Conservation (phyloP, 2,329 filamentous ascomycete genomes). For the Westerdykella ornata region DNA sequence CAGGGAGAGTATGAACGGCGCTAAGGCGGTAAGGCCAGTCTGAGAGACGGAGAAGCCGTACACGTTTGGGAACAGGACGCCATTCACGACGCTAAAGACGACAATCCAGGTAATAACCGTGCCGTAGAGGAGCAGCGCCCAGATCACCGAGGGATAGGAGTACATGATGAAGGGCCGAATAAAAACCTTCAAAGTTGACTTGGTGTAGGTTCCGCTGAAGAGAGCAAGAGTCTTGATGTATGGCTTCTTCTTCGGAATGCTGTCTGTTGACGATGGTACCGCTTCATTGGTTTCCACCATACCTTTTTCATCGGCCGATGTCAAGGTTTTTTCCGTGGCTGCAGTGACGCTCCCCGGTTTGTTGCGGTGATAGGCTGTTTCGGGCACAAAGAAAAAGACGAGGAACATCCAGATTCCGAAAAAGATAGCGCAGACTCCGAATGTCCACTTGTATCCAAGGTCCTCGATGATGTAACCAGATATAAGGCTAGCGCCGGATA, state of each 20-base stretch:
- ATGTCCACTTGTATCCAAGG: conserved; percentile 39
- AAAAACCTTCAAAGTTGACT: conserved; percentile 30
- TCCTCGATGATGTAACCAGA: conserved; percentile 38
- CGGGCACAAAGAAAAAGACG: conserved; percentile 27
- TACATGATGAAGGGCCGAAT: conserved; percentile 33
- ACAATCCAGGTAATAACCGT: conserved; percentile 23
- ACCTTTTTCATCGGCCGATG: conserved; percentile 5
- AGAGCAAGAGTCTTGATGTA: conserved; percentile 22
- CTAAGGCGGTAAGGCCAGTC: conserved; percentile 48
- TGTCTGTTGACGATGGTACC: not conserved
- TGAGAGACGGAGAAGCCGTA: conserved; percentile 46
- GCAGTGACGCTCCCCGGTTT: conserved; percentile 4
- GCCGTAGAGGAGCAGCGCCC: conserved; percentile 41
- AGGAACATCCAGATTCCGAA: conserved; percentile 27
- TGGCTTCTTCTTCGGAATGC: conserved; percentile 14
- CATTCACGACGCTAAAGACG: conserved; percentile 8
- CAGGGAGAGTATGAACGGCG: conserved; percentile 45
- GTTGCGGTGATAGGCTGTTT: conserved; percentile 20
- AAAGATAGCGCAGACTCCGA: conserved; percentile 38
- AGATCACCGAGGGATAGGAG: conserved; percentile 35
- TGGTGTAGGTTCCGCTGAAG: conserved; percentile 30
- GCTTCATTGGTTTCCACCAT: conserved; percentile 13
- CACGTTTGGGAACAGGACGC: conserved; percentile 32
- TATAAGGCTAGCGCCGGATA: conserved; percentile 35
- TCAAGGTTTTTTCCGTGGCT: conserved; percentile 6